phyloP scores from a whole-genome alignment of 768 basidiomycete genomes.

The Phaffia tasmanica region DNA sequence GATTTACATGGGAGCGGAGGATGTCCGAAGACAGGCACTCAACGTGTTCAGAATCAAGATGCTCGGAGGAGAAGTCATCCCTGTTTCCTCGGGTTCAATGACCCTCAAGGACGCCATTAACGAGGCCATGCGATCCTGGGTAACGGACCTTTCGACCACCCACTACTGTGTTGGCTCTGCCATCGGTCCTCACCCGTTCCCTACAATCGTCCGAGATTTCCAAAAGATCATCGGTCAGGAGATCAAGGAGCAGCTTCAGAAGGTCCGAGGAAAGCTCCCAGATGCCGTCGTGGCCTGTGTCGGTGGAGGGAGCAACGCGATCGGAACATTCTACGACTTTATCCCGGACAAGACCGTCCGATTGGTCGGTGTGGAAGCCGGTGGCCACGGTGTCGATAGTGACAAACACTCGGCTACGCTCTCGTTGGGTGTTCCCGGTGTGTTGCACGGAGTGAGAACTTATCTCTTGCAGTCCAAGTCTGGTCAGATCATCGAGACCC shows the following conservation, averaged over 20 bases:
- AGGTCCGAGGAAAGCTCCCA: constrained; percentile 68
- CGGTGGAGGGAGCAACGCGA: constrained; percentile 94
- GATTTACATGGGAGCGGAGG: constrained; percentile 97
- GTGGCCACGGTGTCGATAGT: constrained; percentile 88
- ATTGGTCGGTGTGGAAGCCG: constrained; percentile 90
- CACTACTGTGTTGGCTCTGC: constrained; percentile 96
- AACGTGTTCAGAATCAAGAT: constrained; percentile 42
- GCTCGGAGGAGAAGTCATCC: constrained; percentile 90
- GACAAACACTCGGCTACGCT: constrained; percentile 86
- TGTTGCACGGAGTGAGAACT: constrained; percentile 89
- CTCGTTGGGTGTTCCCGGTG: constrained; percentile 79
- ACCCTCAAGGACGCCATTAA: constrained; percentile 95
- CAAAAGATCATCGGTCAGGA: constrained; percentile 89
- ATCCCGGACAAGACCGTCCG: constrained; percentile 75
- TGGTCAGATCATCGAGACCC: constrained; percentile 94
- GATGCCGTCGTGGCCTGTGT: constrained; percentile 94
- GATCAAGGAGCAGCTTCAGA: constrained; percentile 75
- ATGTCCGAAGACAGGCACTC: constrained; percentile 72
- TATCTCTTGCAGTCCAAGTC: constrained; percentile 79
- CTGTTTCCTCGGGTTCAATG: constrained; percentile 83
- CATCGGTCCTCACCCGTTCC: constrained; percentile 98
- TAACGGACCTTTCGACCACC: constrained; percentile 72
- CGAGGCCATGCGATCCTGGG: constrained; percentile 89
- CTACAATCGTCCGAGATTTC: constrained; percentile 96
- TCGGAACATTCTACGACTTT: constrained; percentile 95